Base-by-base conservation (phyloP, 306 rosid species). In the Corylus heterophylla region DNA sequence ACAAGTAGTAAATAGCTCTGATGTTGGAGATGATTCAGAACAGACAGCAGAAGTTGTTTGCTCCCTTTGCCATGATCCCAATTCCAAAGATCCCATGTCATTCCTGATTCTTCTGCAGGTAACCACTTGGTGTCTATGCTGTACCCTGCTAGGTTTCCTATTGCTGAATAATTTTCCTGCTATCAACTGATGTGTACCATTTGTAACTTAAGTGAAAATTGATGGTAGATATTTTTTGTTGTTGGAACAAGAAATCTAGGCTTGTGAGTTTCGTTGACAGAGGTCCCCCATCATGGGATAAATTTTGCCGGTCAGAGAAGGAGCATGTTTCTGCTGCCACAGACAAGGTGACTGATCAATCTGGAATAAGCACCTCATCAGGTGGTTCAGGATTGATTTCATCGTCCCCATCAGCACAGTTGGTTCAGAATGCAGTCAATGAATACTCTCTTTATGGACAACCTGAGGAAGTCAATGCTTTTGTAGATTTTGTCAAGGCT, bases 51-150 rank as follows among this genome's bases (percentile, higher is more conserved):
- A 87, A 85, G 88, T 87, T 82, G 90, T 90, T 80, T 96, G 99
- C 91, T 96, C 92, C 2, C 98, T 96, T 76, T 96, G 99, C 85
- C 99, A 91, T 73, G 97, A 96, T 79, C 86, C 89, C 49, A 88
- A 72, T 80, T 93, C 98, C 49, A 85, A 81, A 77, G 86, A 62
- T 79, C 91, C 94, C 3, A 85, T 96, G 73, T 89, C 99, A 48
- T 90, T 85, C 87, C 85, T 96, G 84, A 81, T 89, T 83, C 96
- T 93, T 81, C 92, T 96, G 80, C 99, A 91, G 89, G 96, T 91
- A 86, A 39, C 54, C 8, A 76, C 42, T 63, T 52, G 73, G 13
- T 64, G 29, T 47, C 17, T 58, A n/a, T 27, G 42, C 64, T 67
- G 69, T 79, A 47, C 61, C 52, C 56, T 69, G n/a, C 73, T 71